Evolutionary conservation across 2,329 filamentous ascomycete species (phyloP).

Genomic region (Epichloe sibirici): DNA sequence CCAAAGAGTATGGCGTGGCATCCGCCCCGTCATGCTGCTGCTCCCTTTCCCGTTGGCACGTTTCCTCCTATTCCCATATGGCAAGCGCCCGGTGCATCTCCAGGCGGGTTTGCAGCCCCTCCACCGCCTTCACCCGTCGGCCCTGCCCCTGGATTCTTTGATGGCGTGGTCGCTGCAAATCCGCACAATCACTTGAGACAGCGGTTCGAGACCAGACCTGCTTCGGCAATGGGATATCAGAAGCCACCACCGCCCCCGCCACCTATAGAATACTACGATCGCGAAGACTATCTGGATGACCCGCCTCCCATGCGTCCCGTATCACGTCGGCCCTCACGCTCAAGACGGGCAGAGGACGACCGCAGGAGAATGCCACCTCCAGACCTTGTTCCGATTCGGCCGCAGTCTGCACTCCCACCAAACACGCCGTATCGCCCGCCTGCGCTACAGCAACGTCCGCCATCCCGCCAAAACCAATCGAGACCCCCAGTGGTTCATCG

Average conservation of each 20-base stretch:
- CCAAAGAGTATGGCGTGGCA: slow-evolving; percentile 17
- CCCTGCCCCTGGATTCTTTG: slow-evolving; percentile 19
- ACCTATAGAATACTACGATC: slow-evolving; percentile 18
- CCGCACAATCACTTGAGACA: slow-evolving; percentile 20
- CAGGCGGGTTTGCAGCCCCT: slow-evolving; percentile 13
- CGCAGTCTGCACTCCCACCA: slow-evolving; percentile 20
- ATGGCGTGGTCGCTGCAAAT: slow-evolving; percentile 7
- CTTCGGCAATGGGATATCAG: slow-evolving; percentile 29
- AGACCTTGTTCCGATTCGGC: slow-evolving; percentile 20
- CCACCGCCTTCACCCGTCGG: slow-evolving; percentile 17
- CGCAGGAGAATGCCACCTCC: slow-evolving; percentile 38
- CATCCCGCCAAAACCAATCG: slow-evolving; percentile 16
- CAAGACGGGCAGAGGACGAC: slow-evolving; percentile 31
- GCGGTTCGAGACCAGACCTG: slow-evolving; percentile 24
- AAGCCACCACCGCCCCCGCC: slow-evolving; percentile 1
- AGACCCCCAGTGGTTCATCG: slow-evolving; percentile 17
- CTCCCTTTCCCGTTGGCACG: slow-evolving; percentile 15
- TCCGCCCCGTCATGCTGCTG: slow-evolving; percentile 13
- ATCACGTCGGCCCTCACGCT: slow-evolving; percentile 29
- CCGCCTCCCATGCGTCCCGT: slow-evolving; percentile 20
- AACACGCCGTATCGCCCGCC: slow-evolving; percentile 19
- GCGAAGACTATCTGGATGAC: slow-evolving; percentile 30
- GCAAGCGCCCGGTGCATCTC: slow-evolving; percentile 12
- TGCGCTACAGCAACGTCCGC: slow-evolving; percentile 12
- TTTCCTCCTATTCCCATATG: slow-evolving; percentile 21